Percentiles rank a stretch among this genome's conserved stretches.
Evolutionary conservation across 2,329 filamentous ascomycete genomes (phyloP).

Genomic region (Ophiobolus disseminans): DNA sequence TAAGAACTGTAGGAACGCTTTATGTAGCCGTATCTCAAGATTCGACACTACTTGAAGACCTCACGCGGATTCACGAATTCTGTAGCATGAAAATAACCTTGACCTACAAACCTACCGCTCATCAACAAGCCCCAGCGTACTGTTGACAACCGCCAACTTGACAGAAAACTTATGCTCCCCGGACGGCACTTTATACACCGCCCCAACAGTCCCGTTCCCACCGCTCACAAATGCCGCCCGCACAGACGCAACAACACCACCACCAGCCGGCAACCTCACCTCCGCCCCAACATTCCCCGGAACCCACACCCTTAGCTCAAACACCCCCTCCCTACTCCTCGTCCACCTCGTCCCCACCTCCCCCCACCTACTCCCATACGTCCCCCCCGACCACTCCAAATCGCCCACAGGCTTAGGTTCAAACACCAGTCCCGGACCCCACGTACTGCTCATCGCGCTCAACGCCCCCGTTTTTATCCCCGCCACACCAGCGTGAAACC

Average conservation of each 20-base stretch:
- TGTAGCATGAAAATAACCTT: too few relatives aligned
- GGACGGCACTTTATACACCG: constrained; percentile 1
- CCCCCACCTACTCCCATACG: not conserved
- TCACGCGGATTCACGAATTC: too few relatives aligned
- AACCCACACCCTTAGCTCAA: not conserved
- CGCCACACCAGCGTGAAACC: constrained; percentile 3
- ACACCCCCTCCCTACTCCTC: not conserved
- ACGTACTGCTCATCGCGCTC: not conserved
- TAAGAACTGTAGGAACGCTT: too few relatives aligned
- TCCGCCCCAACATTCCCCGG: constrained; percentile 1
- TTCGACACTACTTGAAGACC: too few relatives aligned
- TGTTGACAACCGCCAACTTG: too few relatives aligned
- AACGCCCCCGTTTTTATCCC: not conserved
- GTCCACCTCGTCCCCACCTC: not conserved
- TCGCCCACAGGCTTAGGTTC: not conserved
- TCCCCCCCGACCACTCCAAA: not conserved
- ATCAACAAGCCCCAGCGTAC: too few relatives aligned
- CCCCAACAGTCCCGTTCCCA: not conserved
- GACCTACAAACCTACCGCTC: too few relatives aligned
- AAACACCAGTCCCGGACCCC: not conserved
- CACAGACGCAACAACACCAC: not conserved
- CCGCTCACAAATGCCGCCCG: not conserved
- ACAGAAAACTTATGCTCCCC: constrained; percentile 1
- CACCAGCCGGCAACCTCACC: not conserved
- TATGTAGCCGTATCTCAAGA: too few relatives aligned